Evolutionary conservation across 257 asterid species (phyloP).

Genomic region (Solanum ossicruentum): DNA sequence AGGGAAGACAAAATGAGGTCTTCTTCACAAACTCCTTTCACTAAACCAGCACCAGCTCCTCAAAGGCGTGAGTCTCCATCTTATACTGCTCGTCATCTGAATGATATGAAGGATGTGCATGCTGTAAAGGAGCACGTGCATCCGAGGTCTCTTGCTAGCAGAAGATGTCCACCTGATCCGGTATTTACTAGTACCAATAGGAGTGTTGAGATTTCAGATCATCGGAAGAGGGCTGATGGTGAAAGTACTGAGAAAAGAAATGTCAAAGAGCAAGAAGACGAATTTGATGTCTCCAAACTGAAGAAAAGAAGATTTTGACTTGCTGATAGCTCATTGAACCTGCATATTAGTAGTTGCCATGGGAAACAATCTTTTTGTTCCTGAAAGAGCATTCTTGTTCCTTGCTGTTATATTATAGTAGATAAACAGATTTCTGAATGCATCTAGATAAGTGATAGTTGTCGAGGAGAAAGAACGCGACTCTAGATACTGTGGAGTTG

Average conservation of each 20-base stretch:
- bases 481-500: background rate
- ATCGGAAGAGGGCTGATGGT: slow-evolving; percentile 41
- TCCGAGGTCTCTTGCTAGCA: slow-evolving; percentile 26
- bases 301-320: background rate
- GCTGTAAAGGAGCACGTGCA: slow-evolving; percentile 37
- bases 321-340: too few relatives aligned
- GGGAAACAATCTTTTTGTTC: too few relatives aligned
- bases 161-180: slow-evolving; percentile 42
- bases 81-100: slow-evolving; percentile 21
- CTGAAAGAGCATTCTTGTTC: too few relatives aligned
- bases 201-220: slow-evolving; percentile 39
- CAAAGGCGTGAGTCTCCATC: slow-evolving; percentile 65
- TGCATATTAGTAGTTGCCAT: too few relatives aligned
- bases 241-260: slow-evolving; percentile 49
- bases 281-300: background rate
- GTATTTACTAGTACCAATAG: slow-evolving; percentile 28
- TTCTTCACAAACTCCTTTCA: slow-evolving; percentile 47
- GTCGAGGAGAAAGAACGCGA: background rate
- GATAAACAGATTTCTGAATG: background rate
- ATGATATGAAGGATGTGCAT: slow-evolving; percentile 41
- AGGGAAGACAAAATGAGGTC: slow-evolving; percentile 56
- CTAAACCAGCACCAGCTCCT: slow-evolving; percentile 33
- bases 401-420: too few relatives aligned
- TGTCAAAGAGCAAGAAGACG: slow-evolving; percentile 36
- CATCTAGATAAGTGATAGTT: background rate